A percentile compares a stretch with the other conserved stretches of the same genome.
Evolutionary conservation across 305 asterid genomes (phyloP).

Genomic region (Fraxinus paxiana): DNA sequence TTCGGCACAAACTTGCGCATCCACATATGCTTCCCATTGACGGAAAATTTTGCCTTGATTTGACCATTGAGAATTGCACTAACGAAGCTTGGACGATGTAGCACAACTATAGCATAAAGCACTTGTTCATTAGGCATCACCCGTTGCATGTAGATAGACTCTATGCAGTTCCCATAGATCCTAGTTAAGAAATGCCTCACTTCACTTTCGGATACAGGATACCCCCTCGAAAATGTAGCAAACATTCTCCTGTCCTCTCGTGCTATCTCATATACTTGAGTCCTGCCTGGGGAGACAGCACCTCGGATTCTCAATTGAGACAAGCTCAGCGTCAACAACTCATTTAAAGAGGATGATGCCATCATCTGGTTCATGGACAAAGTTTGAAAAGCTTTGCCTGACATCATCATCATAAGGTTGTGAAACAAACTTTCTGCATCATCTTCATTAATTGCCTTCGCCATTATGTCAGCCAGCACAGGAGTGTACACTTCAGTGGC

Average conservation of each 20-base stretch:
- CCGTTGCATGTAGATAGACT: slow-evolving; percentile 41
- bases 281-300: not conserved
- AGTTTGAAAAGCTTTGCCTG: not conserved
- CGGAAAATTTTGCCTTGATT: not conserved
- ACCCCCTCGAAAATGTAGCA: not conserved
- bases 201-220: not conserved
- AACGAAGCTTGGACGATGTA: not conserved
- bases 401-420: not conserved
- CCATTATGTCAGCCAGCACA: slow-evolving; percentile 37
- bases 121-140: slow-evolving; percentile 34
- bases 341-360: slow-evolving; percentile 2
- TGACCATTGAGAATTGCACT: not conserved
- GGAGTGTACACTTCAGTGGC: slow-evolving; percentile 26
- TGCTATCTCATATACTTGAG: slow-evolving; percentile 15
- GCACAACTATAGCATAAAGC: not conserved
- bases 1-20: not conserved
- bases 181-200: slow-evolving; percentile 20
- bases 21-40: not conserved
- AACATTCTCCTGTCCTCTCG: slow-evolving; percentile 22
- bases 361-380: not conserved
- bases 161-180: slow-evolving; percentile 36
- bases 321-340: slow-evolving; percentile 1
- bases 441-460: slow-evolving; percentile 21
- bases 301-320: slow-evolving; percentile 21
- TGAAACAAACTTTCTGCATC: not conserved